These are phyloP conservation scores for Quercus lobata DNA, from an alignment of 331 rosid species.

Conservation along the genomic window DNA sequence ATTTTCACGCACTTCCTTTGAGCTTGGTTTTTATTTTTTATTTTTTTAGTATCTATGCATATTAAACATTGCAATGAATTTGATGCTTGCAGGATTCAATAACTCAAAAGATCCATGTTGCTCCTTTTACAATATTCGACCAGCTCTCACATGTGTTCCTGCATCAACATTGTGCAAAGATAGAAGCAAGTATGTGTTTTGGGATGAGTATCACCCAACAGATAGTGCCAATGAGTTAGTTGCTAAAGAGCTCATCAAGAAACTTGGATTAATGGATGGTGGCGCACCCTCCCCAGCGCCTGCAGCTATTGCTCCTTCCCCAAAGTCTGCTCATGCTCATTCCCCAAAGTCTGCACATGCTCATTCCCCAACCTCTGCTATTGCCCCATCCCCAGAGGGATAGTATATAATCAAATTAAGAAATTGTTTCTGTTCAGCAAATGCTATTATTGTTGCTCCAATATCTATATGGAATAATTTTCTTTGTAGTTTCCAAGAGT, in stretches of 20 bases:
- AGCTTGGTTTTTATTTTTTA: neutral
- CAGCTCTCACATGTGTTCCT: constrained; percentile 78
- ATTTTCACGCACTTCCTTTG: neutral
- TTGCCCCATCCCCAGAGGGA: constrained; percentile 3
- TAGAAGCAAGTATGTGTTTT: constrained; percentile 90
- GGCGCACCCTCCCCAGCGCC: constrained; percentile 56
- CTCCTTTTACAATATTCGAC: constrained; percentile 76
- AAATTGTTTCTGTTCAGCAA: too few relatives aligned
- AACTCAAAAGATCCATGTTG: constrained; percentile 82
- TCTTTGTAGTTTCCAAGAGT: neutral
- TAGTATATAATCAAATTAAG: neutral
- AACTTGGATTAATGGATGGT: constrained; percentile 42
- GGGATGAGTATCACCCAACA: constrained; percentile 97
- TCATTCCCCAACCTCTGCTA: constrained; percentile 31
- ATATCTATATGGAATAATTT: neutral
- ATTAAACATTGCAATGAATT: neutral
- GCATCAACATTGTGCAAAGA: constrained; percentile 76
- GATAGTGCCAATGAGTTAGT: constrained; percentile 72
- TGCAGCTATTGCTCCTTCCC: constrained; percentile 27
- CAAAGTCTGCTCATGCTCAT: constrained; percentile 34
- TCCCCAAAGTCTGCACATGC: constrained; percentile 52
- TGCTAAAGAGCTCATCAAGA: constrained; percentile 85
- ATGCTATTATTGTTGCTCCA: neutral
- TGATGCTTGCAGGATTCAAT: constrained; percentile 50
- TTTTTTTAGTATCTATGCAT: neutral